phyloP scores from a whole-genome alignment of 176 grass and related monocot species.

The Oryza officinalis region DNA sequence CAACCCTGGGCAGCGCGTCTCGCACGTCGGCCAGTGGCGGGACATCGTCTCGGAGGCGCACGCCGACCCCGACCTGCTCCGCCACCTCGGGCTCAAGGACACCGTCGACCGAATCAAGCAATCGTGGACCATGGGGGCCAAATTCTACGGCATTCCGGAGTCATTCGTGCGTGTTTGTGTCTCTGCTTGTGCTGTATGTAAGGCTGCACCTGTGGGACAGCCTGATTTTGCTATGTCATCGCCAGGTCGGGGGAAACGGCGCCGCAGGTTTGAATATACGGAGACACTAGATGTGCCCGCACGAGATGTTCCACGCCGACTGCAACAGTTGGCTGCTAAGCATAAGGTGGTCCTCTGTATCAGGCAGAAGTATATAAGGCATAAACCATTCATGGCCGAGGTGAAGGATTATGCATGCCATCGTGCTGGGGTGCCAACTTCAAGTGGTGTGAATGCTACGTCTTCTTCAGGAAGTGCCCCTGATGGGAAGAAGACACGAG shows the following conservation, averaged over 20 bases:
- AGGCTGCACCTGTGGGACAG: conserved; percentile 56
- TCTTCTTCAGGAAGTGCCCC: conserved; percentile 45
- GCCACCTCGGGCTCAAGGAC: conserved; percentile 91
- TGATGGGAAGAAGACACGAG: conserved; percentile 68
- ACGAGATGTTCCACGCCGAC: conserved; percentile 71
- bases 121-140: conserved; percentile 92
- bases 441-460: conserved; percentile 32
- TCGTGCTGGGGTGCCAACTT: conserved; percentile 81
- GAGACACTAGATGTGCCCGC: conserved; percentile 91
- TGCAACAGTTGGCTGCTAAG: conserved; percentile 93
- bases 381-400: conserved; percentile 98
- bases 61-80: conserved; percentile 80
- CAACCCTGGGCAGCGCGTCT: conserved; percentile 77
- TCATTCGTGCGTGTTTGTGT: conserved; percentile 90
- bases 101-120: conserved; percentile 95
- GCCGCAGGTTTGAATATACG: conserved; percentile 93
- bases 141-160: conserved; percentile 97
- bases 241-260: conserved; percentile 58
- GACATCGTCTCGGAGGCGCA: conserved; percentile 78
- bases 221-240: conserved; percentile 48
- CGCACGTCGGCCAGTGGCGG: conserved; percentile 86
- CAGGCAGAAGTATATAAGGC: conserved; percentile 97
- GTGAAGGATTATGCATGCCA: conserved; percentile 99
- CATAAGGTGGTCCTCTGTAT: conserved; percentile 98
- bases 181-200: conserved; percentile 72